Conservation (phyloP, 1,284 basidiomycete species). For the Crepidotus sp. region DNA sequence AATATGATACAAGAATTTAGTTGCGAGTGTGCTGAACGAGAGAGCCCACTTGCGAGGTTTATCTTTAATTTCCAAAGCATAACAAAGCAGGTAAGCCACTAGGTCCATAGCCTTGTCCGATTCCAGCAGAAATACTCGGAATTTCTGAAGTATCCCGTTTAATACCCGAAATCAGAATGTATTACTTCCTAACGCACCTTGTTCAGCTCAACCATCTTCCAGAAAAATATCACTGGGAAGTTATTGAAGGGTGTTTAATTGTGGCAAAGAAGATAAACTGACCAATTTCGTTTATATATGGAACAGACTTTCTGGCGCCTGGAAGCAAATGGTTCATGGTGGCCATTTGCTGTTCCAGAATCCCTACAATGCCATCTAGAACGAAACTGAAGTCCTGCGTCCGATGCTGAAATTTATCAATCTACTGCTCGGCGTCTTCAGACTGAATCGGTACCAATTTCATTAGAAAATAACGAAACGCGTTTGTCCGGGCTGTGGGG, state of each 20-base stretch:
- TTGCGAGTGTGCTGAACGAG: slow-evolving; percentile 11
- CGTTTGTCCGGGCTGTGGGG: slow-evolving; percentile 69
- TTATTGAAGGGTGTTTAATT: background rate
- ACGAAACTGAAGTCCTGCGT: slow-evolving; percentile 82
- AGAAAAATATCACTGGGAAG: slow-evolving; percentile 68
- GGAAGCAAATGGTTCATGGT: slow-evolving; percentile 71
- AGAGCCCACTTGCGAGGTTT: slow-evolving; percentile 62
- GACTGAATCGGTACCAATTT: slow-evolving; percentile 57
- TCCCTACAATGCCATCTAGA: slow-evolving; percentile 60
- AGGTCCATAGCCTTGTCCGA: slow-evolving; percentile 72
- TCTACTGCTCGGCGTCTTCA: background rate
- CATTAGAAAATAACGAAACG: slow-evolving; percentile 83
- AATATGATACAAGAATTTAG: slow-evolving; percentile 13
- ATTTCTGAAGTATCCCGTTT: slow-evolving; percentile 52
- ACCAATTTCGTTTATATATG: slow-evolving; percentile 72
- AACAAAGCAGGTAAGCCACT: slow-evolving; percentile 69
- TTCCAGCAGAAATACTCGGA: slow-evolving; percentile 71
- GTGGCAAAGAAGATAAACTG: background rate
- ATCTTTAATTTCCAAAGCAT: slow-evolving; percentile 79
- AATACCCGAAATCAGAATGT: slow-evolving; percentile 7
- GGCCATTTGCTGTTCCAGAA: slow-evolving; percentile 68
- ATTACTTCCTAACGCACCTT: slow-evolving; percentile 42
- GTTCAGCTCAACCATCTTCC: slow-evolving; percentile 87
- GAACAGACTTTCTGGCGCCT: slow-evolving; percentile 71
- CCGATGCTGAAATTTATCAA: slow-evolving; percentile 55